Percentiles rank a stretch among this genome's conserved stretches.
Evolutionary conservation across 2,329 filamentous ascomycete species (phyloP).

Genomic region (Sclerotinia subarctica): DNA sequence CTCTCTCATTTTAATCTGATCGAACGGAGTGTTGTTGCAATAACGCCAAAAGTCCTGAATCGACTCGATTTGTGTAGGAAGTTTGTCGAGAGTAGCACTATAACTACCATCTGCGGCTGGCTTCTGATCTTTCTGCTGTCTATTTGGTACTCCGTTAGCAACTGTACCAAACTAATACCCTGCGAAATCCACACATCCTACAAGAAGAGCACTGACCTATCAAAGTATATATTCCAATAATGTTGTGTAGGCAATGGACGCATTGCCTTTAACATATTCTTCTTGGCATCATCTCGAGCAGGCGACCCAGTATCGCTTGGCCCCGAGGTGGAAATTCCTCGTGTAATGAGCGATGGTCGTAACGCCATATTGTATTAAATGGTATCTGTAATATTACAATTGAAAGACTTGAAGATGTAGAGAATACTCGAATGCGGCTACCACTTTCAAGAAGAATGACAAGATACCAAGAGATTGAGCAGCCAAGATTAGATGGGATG

Average conservation of each 20-base stretch:
- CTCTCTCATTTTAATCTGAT: slow-evolving; percentile 72
- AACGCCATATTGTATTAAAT: slow-evolving; percentile 46
- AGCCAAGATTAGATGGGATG: slow-evolving; percentile 11
- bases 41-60: slow-evolving; percentile 84
- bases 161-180: neutral
- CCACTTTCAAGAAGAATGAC: neutral
- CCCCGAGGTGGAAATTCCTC: slow-evolving; percentile 60
- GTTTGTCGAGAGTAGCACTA: slow-evolving; percentile 52
- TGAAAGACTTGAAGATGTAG: neutral
- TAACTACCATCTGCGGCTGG: slow-evolving; percentile 38
- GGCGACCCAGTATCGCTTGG: slow-evolving; percentile 63
- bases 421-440: neutral
- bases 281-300: slow-evolving; percentile 75
- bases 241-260: slow-evolving; percentile 73
- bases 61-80: slow-evolving; percentile 67
- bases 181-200: neutral
- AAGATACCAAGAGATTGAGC: neutral
- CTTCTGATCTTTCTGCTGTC: slow-evolving; percentile 38
- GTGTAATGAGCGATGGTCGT: slow-evolving; percentile 58
- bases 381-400: neutral
- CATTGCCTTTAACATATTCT: slow-evolving; percentile 74
- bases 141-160: slow-evolving; percentile 19
- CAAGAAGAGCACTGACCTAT: slow-evolving; percentile 45
- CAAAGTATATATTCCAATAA: slow-evolving; percentile 73
- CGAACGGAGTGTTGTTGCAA: slow-evolving; percentile 76